phyloP scores from a whole-genome alignment of 148 eudicot species.

The Persicaria maculosa region DNA sequence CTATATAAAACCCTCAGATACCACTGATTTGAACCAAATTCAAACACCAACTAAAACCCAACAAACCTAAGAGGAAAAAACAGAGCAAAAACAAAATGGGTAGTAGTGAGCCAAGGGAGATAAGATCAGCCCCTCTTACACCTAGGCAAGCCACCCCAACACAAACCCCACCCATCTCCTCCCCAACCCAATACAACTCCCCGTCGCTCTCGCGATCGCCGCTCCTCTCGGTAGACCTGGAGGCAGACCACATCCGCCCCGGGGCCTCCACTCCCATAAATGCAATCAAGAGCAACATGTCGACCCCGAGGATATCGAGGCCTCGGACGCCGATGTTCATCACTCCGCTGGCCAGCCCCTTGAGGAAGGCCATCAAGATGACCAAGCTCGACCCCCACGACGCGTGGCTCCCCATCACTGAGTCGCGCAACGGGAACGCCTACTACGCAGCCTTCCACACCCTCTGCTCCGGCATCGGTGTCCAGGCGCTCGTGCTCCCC shows the following conservation, averaged over 20 bases:
- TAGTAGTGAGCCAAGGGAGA: slow-evolving; percentile 23
- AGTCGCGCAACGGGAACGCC: slow-evolving; percentile 67
- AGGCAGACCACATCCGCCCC: neutral
- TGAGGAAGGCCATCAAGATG: slow-evolving; percentile 52
- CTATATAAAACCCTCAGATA: too few relatives aligned
- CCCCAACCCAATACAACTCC: slow-evolving; percentile 70
- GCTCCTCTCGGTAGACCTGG: slow-evolving; percentile 29
- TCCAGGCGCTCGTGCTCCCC: slow-evolving; percentile 74
- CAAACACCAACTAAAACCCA: neutral
- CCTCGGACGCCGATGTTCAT: slow-evolving; percentile 36
- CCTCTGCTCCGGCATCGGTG: slow-evolving; percentile 63
- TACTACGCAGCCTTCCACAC: slow-evolving; percentile 70
- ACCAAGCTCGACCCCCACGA: slow-evolving; percentile 81
- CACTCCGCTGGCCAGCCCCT: slow-evolving; percentile 51
- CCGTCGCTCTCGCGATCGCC: slow-evolving; percentile 88
- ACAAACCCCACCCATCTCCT: slow-evolving; percentile 31
- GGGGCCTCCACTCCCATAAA: neutral
- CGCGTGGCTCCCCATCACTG: slow-evolving; percentile 91
- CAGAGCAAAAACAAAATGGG: neutral
- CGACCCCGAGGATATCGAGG: slow-evolving; percentile 31
- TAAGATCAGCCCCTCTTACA: slow-evolving; percentile 57
- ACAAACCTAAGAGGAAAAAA: neutral
- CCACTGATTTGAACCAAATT: neutral
- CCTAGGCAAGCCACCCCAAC: slow-evolving; percentile 39
- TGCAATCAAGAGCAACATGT: neutral